Percentiles rank a stretch among this genome's conserved stretches.
These are phyloP conservation scores for Solanum hybrid DNA, from an alignment of 305 asterid genomes.

Conservation along the genomic window DNA sequence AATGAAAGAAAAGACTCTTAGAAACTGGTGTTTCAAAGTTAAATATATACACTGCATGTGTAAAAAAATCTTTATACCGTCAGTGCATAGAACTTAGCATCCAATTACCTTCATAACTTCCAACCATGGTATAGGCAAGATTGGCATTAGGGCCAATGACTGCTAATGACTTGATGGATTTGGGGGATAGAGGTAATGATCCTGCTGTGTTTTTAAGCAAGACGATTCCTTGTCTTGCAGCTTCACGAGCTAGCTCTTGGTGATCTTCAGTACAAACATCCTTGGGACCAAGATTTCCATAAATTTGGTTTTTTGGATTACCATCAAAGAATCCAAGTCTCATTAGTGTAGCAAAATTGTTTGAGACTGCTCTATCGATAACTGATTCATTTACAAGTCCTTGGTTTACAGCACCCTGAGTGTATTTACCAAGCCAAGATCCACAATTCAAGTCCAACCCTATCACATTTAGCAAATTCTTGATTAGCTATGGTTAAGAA, in stretches of 20 bases:
- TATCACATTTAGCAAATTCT: conserved; percentile 13
- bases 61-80: not conserved
- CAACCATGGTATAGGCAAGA: conserved; percentile 58
- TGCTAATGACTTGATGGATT: conserved; percentile 49
- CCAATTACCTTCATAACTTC: conserved; percentile 58
- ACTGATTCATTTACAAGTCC: conserved; percentile 50
- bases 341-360: conserved; percentile 68
- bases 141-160: conserved; percentile 82
- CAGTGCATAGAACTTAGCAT: not conserved
- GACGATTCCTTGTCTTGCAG: conserved; percentile 79
- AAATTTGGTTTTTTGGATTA: conserved; percentile 47
- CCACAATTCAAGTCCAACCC: conserved; percentile 91
- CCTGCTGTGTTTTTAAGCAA: conserved; percentile 53
- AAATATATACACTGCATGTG: not conserved
- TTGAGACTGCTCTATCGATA: conserved; percentile 45
- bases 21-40: not conserved
- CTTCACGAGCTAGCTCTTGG: conserved; percentile 67
- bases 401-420: conserved; percentile 46
- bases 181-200: conserved; percentile 52
- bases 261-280: conserved; percentile 60
- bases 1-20: not conserved
- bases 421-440: conserved; percentile 28
- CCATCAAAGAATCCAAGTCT: conserved; percentile 88
- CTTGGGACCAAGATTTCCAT: conserved; percentile 71
- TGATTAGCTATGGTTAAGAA: not conserved